A percentile compares a stretch with the other conserved stretches of the same genome.
phyloP scores from a whole-genome alignment of 495 filamentous ascomycete genomes.

The Hypomontagnella submonticulosa region DNA sequence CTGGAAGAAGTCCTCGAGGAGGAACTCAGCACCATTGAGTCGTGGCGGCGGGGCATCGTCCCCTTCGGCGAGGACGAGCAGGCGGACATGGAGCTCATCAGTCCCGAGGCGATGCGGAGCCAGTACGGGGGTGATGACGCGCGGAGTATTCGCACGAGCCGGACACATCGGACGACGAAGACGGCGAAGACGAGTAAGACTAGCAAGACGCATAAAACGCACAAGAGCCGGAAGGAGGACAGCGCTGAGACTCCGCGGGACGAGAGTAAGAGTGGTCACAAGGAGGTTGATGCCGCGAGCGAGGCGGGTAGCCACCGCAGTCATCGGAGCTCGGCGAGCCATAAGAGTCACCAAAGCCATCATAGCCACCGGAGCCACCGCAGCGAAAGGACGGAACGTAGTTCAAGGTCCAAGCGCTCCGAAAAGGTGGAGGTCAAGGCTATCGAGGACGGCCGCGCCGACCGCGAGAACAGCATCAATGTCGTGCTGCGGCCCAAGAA shows the following conservation, averaged over 20 bases:
- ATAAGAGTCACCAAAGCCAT: slow-evolving; percentile 3
- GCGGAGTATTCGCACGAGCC: slow-evolving; percentile 37
- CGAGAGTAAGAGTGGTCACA: slow-evolving; percentile 42
- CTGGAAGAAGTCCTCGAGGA: slow-evolving; percentile 60
- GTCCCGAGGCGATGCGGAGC: slow-evolving; percentile 68
- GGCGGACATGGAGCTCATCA: slow-evolving; percentile 89
- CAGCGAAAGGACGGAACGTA: slow-evolving; percentile 43
- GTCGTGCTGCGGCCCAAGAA: slow-evolving; percentile 52
- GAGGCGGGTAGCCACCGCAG: slow-evolving; percentile 44
- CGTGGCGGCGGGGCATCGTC: slow-evolving; percentile 83
- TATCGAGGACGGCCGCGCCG: slow-evolving; percentile 48
- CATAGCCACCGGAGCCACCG: slow-evolving; percentile 50
- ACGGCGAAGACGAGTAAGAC: slow-evolving; percentile 39
- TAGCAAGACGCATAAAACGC: slow-evolving; percentile 43
- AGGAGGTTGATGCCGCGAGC: slow-evolving; percentile 36
- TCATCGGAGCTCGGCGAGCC: slow-evolving; percentile 1
- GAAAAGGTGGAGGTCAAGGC: slow-evolving; percentile 44
- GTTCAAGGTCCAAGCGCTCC: slow-evolving; percentile 45
- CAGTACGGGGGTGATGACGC: slow-evolving; percentile 51
- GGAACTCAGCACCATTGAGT: slow-evolving; percentile 75
- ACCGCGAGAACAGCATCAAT: slow-evolving; percentile 48
- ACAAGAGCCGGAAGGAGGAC: slow-evolving; percentile 45
- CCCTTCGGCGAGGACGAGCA: slow-evolving; percentile 70
- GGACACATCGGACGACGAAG: slow-evolving; percentile 40
- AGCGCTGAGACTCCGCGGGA: slow-evolving; percentile 38